phyloP scores from a whole-genome alignment of 169 alveolate genomes.

The Cryptosporidium meleagridis region DNA sequence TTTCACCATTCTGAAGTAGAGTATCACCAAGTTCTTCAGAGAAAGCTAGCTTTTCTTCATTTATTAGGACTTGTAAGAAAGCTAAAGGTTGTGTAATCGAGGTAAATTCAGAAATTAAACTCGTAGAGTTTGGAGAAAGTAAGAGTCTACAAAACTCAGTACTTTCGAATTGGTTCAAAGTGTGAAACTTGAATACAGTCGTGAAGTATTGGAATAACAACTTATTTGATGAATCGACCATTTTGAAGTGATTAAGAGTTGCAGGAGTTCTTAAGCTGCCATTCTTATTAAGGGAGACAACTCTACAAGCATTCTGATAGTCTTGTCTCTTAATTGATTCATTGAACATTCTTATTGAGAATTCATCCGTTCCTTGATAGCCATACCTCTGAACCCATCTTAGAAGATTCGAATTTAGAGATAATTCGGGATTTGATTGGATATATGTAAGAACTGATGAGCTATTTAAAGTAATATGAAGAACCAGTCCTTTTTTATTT shows the following conservation, averaged over 20 bases:
- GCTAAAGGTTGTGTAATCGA: constrained; percentile 3
- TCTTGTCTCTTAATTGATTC: constrained; percentile 88
- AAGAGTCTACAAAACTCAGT: constrained; percentile 96
- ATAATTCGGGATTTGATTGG: constrained; percentile 71
- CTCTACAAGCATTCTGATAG: constrained; percentile 94
- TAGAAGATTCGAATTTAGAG: constrained; percentile 43
- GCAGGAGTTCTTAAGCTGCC: constrained; percentile 94
- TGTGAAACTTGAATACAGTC: constrained; percentile 94
- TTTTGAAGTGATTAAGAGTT: constrained; percentile 93
- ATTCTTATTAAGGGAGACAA: constrained; percentile 94
- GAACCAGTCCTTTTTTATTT: constrained; percentile 80
- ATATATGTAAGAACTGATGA: constrained; percentile 61
- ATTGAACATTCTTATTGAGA: constrained; percentile 88
- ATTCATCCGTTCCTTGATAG: constrained; percentile 93
- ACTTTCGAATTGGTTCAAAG: constrained; percentile 95
- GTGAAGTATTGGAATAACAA: constrained; percentile 95
- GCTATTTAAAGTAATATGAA: constrained; percentile 48
- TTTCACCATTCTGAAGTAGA: constrained; percentile 88
- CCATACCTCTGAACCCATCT: constrained; percentile 84
- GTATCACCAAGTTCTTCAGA: constrained; percentile 97
- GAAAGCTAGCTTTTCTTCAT: constrained; percentile 95
- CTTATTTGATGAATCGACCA: constrained; percentile 88
- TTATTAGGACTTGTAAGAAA: constrained; percentile 95
- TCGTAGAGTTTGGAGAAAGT: constrained; percentile 90
- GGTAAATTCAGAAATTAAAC: constrained; percentile 76